phyloP scores from a whole-genome alignment of 2,329 filamentous ascomycete species.

The Fusarium newnesense region DNA sequence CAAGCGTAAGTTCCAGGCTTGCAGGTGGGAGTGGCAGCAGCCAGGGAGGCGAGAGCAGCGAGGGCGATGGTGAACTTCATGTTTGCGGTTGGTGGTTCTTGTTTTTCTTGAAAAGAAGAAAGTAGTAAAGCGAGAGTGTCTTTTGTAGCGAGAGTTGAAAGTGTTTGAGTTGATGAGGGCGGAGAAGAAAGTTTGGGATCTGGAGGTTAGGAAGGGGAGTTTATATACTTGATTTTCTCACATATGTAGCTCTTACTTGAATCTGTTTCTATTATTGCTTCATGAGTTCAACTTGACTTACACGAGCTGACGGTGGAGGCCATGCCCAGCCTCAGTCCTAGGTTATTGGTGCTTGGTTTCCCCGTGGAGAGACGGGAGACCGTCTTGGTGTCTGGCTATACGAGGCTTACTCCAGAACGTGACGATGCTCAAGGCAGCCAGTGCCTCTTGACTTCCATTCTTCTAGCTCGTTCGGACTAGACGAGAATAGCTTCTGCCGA shows the following conservation, averaged over 20 bases:
- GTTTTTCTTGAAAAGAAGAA: background rate
- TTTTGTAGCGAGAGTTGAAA: slow-evolving; percentile 16
- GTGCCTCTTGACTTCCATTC: background rate
- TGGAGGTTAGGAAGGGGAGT: background rate
- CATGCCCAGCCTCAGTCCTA: background rate
- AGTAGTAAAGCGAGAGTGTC: slow-evolving; percentile 16
- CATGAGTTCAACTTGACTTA: background rate
- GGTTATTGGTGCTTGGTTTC: background rate
- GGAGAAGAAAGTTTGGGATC: slow-evolving; percentile 1
- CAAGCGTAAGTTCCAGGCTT: slow-evolving; percentile 51
- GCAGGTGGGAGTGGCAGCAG: slow-evolving; percentile 42
- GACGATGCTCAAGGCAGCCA: background rate
- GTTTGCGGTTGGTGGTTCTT: slow-evolving; percentile 20
- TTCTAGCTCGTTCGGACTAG: background rate
- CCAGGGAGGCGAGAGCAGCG: slow-evolving; percentile 38
- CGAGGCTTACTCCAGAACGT: slow-evolving; percentile 12
- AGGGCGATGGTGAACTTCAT: slow-evolving; percentile 47
- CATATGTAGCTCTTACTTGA: rapidly evolving
- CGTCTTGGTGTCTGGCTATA: background rate
- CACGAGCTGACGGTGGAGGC: slow-evolving; percentile 25
- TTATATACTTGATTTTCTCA: slow-evolving; percentile 21
- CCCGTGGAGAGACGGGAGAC: background rate
- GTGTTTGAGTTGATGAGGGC: slow-evolving; percentile 26
- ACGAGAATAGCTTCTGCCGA: background rate
- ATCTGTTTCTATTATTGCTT: slow-evolving; percentile 24